phyloP scores from a whole-genome alignment of 331 rosid genomes.

The Quercus phellos region DNA sequence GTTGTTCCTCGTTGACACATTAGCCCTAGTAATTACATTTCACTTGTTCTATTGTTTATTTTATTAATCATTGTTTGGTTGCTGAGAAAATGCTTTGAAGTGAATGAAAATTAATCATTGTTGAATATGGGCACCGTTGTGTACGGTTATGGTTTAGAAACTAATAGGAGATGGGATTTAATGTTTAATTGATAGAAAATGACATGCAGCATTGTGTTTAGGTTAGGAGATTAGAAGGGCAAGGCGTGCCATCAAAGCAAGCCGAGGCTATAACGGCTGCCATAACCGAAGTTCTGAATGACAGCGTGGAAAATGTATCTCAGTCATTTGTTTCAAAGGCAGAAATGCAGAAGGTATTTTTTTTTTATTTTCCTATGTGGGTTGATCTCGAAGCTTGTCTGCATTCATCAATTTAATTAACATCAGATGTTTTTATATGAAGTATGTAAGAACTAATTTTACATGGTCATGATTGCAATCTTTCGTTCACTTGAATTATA shows the following conservation, averaged over 20 bases:
- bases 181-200: background rate
- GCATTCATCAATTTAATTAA: background rate
- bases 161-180: background rate
- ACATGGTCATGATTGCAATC: background rate
- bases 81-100: background rate
- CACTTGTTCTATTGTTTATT: background rate
- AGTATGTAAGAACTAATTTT: background rate
- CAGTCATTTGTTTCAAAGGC: conserved; percentile 73
- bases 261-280: conserved; percentile 93
- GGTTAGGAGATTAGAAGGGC: conserved; percentile 84
- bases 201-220: conserved; percentile 20
- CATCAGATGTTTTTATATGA: background rate
- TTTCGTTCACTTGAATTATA: background rate
- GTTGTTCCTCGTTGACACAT: conserved; percentile 79
- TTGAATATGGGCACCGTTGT: too few relatives aligned
- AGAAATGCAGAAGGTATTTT: conserved; percentile 78
- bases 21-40: conserved; percentile 59
- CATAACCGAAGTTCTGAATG: conserved; percentile 80
- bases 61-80: conserved; percentile 4
- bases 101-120: background rate
- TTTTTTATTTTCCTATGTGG: background rate
- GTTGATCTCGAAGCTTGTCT: background rate
- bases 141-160: background rate
- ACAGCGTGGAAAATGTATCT: conserved; percentile 78
- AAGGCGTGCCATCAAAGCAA: conserved; percentile 77